Evolutionary conservation across 768 basidiomycete species (phyloP), one percentile per base, ranked within the genome.

Genomic region (Psilocybe azurescens): DNA sequence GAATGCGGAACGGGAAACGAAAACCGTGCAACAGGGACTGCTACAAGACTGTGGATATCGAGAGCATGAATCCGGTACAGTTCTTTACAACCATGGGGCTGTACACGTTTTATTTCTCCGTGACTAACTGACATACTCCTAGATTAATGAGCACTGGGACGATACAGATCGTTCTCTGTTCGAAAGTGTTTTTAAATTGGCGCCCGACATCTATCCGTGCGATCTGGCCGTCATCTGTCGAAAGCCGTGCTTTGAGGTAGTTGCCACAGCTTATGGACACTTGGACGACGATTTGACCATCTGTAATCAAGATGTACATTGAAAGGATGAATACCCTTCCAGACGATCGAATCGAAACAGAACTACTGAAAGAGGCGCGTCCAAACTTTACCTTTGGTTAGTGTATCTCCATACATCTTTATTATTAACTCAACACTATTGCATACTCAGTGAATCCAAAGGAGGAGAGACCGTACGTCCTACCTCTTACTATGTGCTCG

Each of bases 191-290:
- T 68, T 87, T 9, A 75, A 74, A 13, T 65, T 83, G 30, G 69
- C 75, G 10, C 83, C 86, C 7, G 80, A 86, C 58, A 61, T 78
- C 20, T 64, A 69, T 16, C 85, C 86, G 0, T 88, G 87, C 62
- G 75, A 83, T 62, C 62, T 87, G 29, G 80, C 85, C 18, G 62
- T 73, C 1, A 77, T 87, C 32, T 82, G 81, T 51, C 74, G 79
- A 10, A 82, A 77, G 60, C 75, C 78, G 9, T 88, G 86, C 59
- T 70, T 72, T 30, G 77, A 86, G 72, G 86, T 82, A 62, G 6
- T n/a, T 20, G 38, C 46, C 29, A 38, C 66, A 39, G 56, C 14
- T 53, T 51, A 20, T 32, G n/a, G 7, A 14, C 41, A 24, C 0
- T 24, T 24, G 24, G 24, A 24, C 24, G 24, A 2, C 24, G 24